Base-by-base conservation (phyloP, 2,329 filamentous ascomycete species). In the Sphaerulina populicola region DNA sequence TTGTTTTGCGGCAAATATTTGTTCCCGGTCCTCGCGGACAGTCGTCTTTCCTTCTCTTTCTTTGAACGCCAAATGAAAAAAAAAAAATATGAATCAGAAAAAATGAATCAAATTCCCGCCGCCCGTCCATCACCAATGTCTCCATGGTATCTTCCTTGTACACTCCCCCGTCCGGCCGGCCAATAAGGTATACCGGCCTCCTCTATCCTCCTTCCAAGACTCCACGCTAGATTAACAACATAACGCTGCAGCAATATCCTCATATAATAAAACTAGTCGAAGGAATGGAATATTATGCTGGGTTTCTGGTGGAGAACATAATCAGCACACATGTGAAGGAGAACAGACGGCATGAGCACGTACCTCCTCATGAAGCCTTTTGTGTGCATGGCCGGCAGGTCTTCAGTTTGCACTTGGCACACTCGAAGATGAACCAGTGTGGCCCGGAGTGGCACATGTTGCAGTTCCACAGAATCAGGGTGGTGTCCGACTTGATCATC, bases 401-500 rank as follows among this genome's bases (percentile, higher is more conserved):
- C 68, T 75, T 75, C 53, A 75, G 63, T 64, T 75, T 76, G 71
- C 74, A 77, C 49, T 71, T 68, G 40, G 68, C 57, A 63, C 74
- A 77, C 60, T 77, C 73, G 59, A 68, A 76, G 64, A 77, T 76
- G 65, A 67, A 72, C 65, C 71, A 74, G 62, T 76, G 72, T 14
- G 73, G 72, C 4, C 73, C 73, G 1, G 70, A 73, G 59, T 75
- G 73, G 64, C 74, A 77, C 59, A 72, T 62, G 61, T 74, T 73
- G 69, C 74, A 77, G 51, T 74, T 74, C 74, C 74, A 77, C 50
- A 74, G 66, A 52, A 77, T 70, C 55, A 76, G 65, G 4, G 71
- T 74, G 11, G 72, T 75, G 62, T 75, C 72, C 18, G 72, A 74
- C 61, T 76, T 76, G 69, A 76, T 73, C 63, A 74, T 68, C 57